These are phyloP conservation scores for Ceratobasidium sp. DNA, from an alignment of 1,284 basidiomycete genomes.

Conservation along the genomic window DNA sequence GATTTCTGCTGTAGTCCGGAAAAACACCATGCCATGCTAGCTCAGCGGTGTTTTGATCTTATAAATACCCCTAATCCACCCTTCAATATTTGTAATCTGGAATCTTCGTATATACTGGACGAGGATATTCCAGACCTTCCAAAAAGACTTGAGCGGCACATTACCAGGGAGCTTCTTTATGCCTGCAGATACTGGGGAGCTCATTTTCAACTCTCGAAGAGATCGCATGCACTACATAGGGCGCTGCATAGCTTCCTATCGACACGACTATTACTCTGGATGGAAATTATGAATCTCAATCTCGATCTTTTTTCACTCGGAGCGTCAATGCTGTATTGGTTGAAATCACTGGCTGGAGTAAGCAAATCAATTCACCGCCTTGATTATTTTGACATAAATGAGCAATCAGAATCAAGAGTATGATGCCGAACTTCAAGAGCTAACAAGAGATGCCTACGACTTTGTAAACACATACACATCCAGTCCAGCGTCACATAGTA, in stretches of 20 bases:
- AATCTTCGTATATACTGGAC: neutral
- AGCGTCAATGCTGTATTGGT: neutral
- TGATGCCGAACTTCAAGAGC: neutral
- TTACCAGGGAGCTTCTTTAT: neutral
- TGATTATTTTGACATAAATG: neutral
- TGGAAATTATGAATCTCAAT: neutral
- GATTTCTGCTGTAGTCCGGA: neutral
- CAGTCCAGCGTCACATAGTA: constrained; percentile 16
- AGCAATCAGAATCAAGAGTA: neutral
- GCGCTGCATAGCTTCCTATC: neutral
- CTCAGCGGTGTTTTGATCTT: neutral
- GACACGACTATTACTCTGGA: neutral
- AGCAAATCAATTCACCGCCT: neutral
- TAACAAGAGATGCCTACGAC: constrained; percentile 8
- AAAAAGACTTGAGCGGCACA: neutral
- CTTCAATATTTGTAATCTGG: constrained; percentile 25
- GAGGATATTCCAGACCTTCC: neutral
- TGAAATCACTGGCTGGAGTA: neutral
- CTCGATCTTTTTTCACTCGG: neutral
- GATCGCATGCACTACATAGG: neutral
- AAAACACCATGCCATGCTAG: neutral
- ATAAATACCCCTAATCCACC: neutral
- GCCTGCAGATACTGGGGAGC: constrained; percentile 19
- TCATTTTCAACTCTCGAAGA: neutral
- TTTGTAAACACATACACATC: neutral